A percentile compares a stretch with the other conserved stretches of the same genome.
Evolutionary conservation across 192 early-diverging fungal genomes (phyloP).

Genomic region (Thoreauomyces humboldtii): DNA sequence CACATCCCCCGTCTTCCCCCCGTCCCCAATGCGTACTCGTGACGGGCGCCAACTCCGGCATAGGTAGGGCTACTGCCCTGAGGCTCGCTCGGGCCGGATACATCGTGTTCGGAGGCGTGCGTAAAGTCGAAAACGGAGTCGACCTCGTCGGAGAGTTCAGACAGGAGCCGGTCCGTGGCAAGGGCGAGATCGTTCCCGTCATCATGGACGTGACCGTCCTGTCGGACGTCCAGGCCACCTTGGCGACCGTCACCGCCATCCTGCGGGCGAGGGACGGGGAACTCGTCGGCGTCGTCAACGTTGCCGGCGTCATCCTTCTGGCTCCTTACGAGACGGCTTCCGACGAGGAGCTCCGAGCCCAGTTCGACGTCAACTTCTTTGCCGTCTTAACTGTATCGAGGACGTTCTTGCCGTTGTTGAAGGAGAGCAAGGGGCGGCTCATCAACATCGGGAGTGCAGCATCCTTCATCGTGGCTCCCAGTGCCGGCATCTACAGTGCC

Average conservation of each 20-base stretch:
- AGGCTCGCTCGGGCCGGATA: constrained; percentile 30
- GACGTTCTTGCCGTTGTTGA: constrained; percentile 41
- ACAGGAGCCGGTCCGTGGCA: background rate
- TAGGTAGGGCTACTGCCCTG: constrained; percentile 5
- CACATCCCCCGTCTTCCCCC: background rate
- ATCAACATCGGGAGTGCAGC: constrained; percentile 43
- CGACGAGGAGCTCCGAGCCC: constrained; percentile 26
- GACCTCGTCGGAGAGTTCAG: constrained; percentile 11
- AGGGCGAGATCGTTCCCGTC: constrained; percentile 30
- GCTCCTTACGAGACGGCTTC: constrained; percentile 34
- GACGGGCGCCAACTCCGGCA: constrained; percentile 10
- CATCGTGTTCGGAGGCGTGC: constrained; percentile 49
- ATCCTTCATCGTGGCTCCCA: constrained; percentile 39
- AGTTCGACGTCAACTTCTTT: constrained; percentile 45
- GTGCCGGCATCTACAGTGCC: constrained; percentile 41
- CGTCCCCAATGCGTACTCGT: constrained; percentile 7
- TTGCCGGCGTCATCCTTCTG: constrained; percentile 28
- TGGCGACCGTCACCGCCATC: too few relatives aligned
- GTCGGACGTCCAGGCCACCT: too few relatives aligned
- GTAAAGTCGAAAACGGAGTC: constrained; percentile 25
- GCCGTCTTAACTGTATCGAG: constrained; percentile 39
- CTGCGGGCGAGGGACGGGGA: constrained; percentile 7
- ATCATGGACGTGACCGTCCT: constrained; percentile 42
- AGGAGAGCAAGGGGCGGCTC: constrained; percentile 34
- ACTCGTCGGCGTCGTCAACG: constrained; percentile 46